Evolutionary conservation across 495 filamentous ascomycete species (phyloP), one percentile per base, ranked within the genome.

Genomic region (Sporormia fimetaria): DNA sequence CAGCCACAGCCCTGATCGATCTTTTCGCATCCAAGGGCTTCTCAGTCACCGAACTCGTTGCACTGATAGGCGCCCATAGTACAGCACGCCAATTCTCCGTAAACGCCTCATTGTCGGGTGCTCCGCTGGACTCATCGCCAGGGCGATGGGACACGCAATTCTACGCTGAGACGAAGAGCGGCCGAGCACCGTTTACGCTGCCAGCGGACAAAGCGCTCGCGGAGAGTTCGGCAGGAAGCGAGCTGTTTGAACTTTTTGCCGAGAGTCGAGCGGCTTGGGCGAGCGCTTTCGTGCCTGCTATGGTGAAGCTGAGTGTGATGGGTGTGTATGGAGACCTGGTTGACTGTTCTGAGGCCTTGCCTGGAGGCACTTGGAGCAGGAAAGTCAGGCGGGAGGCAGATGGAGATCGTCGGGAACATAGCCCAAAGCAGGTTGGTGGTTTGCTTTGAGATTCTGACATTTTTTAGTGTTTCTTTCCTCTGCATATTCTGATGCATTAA

Each of bases 11-110:
- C 24, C 37, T 49, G 8, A n/a, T 51, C 20, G 31, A 37, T 15
- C 30, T 49, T n/a, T 57, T 57, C 40, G 35, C 21, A 28, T 50
- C 42, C 28, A 48, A 52, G n/a, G 54, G 51, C 18, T 55, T 57
- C 52, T 45, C 40, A 9, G 39, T 44, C 9, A 40, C 20, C 6
- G 54, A 57, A 18, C 47, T 55, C 18, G 51, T 40, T 11, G 54
- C 54, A 8, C 47, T 57, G 6, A 39, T 57, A 15, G 54, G 54
- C 32, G 54, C 54, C 6, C 54, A 57, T 43, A 51, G 27, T 6
- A 26, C 42, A 1, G 42, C 54, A 9, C 31, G 18, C 11, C 54
- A 57, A 26, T 38, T 31, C 29, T 22, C 17, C 31, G 39, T 40
- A 24, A 42, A 54, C 20, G 40, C 40, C 2, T 38, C 44, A 12